phyloP scores from a whole-genome alignment of 495 filamentous ascomycete species.

The Talaromyces nanjingensis region DNA sequence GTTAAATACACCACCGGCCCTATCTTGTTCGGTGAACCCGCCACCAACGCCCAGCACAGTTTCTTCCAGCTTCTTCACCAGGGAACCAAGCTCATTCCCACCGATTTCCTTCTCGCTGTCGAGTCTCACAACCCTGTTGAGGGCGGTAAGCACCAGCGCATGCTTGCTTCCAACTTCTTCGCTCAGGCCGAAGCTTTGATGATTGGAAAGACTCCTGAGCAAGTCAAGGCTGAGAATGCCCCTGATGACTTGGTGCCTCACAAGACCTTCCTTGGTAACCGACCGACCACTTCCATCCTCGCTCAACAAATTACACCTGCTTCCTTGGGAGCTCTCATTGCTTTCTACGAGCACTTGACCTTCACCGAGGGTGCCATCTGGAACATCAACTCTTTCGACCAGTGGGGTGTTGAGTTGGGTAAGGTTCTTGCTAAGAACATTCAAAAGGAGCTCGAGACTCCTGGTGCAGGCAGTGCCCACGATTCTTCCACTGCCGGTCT shows the following conservation, averaged over 20 bases:
- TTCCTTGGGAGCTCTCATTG: slow-evolving; percentile 90
- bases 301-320: slow-evolving; percentile 91
- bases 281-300: slow-evolving; percentile 90
- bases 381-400: slow-evolving; percentile 99
- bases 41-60: slow-evolving; percentile 98
- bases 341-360: slow-evolving; percentile 97
- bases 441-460: slow-evolving; percentile 68
- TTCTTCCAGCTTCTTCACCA: slow-evolving; percentile 99
- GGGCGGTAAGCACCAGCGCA: slow-evolving; percentile 89
- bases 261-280: slow-evolving; percentile 98
- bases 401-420: slow-evolving; percentile 98
- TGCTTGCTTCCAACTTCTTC: slow-evolving; percentile 98
- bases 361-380: slow-evolving; percentile 96
- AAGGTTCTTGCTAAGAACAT: slow-evolving; percentile 94
- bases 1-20: slow-evolving; percentile 96
- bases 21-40: slow-evolving; percentile 94
- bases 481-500: slow-evolving; percentile 84
- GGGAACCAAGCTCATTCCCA: slow-evolving; percentile 96
- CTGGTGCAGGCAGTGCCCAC: slow-evolving; percentile 61
- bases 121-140: slow-evolving; percentile 95
- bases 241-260: slow-evolving; percentile 82
- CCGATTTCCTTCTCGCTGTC: slow-evolving; percentile 93
- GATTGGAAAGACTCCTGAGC: slow-evolving; percentile 89
- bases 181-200: slow-evolving; percentile 96
- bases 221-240: slow-evolving; percentile 85